A percentile compares a stretch with the other conserved stretches of the same genome.
These are phyloP conservation scores for Suhomyces kilbournensis DNA, from an alignment of 805 yeast genomes.

Conservation along the genomic window DNA sequence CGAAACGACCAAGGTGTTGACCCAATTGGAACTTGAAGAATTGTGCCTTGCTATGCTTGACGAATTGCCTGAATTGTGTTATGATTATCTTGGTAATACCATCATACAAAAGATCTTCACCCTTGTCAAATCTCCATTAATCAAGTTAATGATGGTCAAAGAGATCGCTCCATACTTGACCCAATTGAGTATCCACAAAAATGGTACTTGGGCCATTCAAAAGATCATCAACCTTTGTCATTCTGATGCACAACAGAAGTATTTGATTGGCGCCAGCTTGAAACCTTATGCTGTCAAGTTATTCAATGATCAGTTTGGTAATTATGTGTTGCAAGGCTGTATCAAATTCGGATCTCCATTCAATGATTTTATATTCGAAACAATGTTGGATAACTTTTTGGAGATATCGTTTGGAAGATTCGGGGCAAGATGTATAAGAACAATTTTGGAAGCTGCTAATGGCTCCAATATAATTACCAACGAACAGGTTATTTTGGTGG, in stretches of 20 bases:
- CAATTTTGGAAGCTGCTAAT: constrained; percentile 80
- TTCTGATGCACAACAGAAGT: constrained; percentile 46
- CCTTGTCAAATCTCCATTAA: constrained; percentile 55
- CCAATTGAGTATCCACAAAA: constrained; percentile 92
- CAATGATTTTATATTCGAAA: constrained; percentile 85
- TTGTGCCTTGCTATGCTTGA: constrained; percentile 78
- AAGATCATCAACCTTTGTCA: constrained; percentile 74
- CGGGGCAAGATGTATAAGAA: constrained; percentile 93
- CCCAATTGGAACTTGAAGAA: constrained; percentile 71
- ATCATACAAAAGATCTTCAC: constrained; percentile 89
- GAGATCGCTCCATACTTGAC: constrained; percentile 76
- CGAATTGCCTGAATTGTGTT: constrained; percentile 85
- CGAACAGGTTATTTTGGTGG: constrained; percentile 69
- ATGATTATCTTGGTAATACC: constrained; percentile 94
- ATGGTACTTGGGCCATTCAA: constrained; percentile 99
- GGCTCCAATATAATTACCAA: constrained; percentile 39
- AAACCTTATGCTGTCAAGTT: constrained; percentile 80
- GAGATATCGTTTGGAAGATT: constrained; percentile 83
- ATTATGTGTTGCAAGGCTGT: constrained; percentile 93
- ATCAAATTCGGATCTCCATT: constrained; percentile 85
- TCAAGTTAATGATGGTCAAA: constrained; percentile 79
- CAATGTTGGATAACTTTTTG: constrained; percentile 72
- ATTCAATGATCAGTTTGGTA: constrained; percentile 94
- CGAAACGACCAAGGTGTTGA: constrained; percentile 15
- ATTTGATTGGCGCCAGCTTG: constrained; percentile 64